These are phyloP conservation scores for Myriangium duriaei DNA, from an alignment of 2,329 filamentous ascomycete species.

Conservation along the genomic window DNA sequence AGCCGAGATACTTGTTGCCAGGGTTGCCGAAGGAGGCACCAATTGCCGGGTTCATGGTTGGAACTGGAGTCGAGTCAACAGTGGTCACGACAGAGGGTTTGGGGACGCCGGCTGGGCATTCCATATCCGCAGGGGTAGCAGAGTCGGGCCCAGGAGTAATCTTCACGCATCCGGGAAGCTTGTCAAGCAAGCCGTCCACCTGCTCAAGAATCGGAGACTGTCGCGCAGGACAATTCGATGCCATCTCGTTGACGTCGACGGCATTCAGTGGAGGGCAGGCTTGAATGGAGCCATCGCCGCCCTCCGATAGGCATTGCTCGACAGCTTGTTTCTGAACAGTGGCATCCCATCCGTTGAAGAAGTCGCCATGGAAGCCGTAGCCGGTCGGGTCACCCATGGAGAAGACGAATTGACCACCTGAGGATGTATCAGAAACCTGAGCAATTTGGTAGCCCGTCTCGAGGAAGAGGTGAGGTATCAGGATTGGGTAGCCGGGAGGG, in stretches of 20 bases:
- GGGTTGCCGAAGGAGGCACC: slow-evolving; percentile 17
- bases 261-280: slow-evolving; percentile 22
- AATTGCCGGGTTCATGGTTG: slow-evolving; percentile 17
- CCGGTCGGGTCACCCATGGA: slow-evolving; percentile 38
- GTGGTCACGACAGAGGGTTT: slow-evolving; percentile 18
- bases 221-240: slow-evolving; percentile 19
- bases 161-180: slow-evolving; percentile 24
- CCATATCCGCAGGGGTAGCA: slow-evolving; percentile 18
- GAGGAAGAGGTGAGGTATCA: slow-evolving; percentile 29
- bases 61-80: slow-evolving; percentile 18
- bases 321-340: slow-evolving; percentile 28
- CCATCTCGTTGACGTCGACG: slow-evolving; percentile 17
- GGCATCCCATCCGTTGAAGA: slow-evolving; percentile 38
- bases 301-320: slow-evolving; percentile 21
- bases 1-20: slow-evolving; percentile 23
- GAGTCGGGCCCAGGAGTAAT: slow-evolving; percentile 22
- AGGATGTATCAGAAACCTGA: slow-evolving; percentile 22
- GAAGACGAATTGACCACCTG: slow-evolving; percentile 32
- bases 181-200: slow-evolving; percentile 18
- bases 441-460: slow-evolving; percentile 26
- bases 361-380: slow-evolving; percentile 43
- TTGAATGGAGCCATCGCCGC: slow-evolving; percentile 19
- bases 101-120: slow-evolving; percentile 16
- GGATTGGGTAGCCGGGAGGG: slow-evolving; percentile 25
- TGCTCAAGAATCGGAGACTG: slow-evolving; percentile 19